Percentiles rank a stretch among this genome's conserved stretches.
Conservation (phyloP, 805 yeast genomes). For the Lachancea nothofagi region DNA sequence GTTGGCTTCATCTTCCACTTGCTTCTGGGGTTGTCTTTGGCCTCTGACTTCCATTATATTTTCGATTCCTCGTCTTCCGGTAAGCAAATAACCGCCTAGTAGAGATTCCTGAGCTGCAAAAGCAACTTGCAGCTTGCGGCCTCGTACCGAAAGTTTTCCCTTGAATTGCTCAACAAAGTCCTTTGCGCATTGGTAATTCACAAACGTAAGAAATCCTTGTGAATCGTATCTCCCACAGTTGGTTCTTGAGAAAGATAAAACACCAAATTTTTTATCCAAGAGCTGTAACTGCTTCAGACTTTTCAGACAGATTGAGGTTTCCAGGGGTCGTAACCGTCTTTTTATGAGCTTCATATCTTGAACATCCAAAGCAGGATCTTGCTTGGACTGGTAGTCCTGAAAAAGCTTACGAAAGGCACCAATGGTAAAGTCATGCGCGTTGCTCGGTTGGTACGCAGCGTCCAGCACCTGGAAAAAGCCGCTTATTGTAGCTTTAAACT, state of each 20-base stretch:
- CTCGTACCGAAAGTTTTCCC: constrained; percentile 16
- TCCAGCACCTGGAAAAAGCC: neutral
- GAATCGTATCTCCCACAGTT: constrained; percentile 11
- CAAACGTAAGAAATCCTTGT: constrained; percentile 27
- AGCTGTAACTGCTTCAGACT: constrained; percentile 1
- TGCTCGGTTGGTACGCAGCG: neutral
- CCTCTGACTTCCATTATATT: neutral
- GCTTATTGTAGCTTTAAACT: neutral
- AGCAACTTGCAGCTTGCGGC: constrained; percentile 17
- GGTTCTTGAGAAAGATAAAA: constrained; percentile 18
- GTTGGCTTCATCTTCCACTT: neutral
- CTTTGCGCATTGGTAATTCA: constrained; percentile 11
- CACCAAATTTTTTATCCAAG: constrained; percentile 18
- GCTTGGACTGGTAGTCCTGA: neutral
- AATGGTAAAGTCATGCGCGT: neutral
- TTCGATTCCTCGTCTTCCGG: constrained; percentile 3
- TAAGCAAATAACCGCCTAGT: constrained; percentile 10
- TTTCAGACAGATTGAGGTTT: neutral
- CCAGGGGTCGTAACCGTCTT: neutral
- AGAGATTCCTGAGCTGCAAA: constrained; percentile 25
- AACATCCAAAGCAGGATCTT: neutral
- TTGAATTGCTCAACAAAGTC: constrained; percentile 14
- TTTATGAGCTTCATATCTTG: constrained; percentile 1
- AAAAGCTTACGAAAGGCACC: constrained; percentile 1
- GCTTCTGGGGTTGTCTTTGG: neutral